Evolutionary conservation across 148 eudicot species (phyloP), one percentile per base, ranked within the genome.

Genomic region (Cornus kousa): DNA sequence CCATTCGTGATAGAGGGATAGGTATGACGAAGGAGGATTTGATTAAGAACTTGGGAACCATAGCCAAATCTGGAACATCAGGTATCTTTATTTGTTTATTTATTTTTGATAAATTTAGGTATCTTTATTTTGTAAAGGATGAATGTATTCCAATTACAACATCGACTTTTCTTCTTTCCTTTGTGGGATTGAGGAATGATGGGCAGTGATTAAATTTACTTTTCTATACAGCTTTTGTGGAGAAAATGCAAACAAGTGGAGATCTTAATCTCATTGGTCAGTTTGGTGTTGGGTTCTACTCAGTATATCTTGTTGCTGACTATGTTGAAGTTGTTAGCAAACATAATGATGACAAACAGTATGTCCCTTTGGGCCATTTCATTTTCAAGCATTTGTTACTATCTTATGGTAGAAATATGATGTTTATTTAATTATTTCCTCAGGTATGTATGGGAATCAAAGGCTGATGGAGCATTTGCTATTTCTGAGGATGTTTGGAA

Each of bases 1-100:
- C 95, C 3, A 93, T 95, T 74, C 92, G 99, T 68, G 99, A 95
- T 82, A 88, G 91, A 85, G 99, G 99, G 87, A 91, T 95, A 39
- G 99, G 99, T 32, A 95, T 95, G 99, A 93, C 98, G 31, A 95
- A 95, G 89, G 99, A 95, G 78, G 99, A 95, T 84, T 87, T 95
- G 77, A 93, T 93, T 77, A 95, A 95, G 87, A 95, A 95, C 85
- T 87, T 95, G 86, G 99, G 99, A 76, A 95, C 99, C 70, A 95
- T 95, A 59, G 99, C 99, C 22, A 95, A 95, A 79, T 95, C 99
- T 75, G 99, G 99, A 85, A 95, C 99, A 84, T 95, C 99, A 88
- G 97, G 99, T 95, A 86, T 55, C 59, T 40, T 66, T 9, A 9
- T 67, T 43, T 66, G 28, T 19, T 68, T 31, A 19, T 7, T 23